phyloP scores from a whole-genome alignment of 139 green algal species.

The Picochlorum sp. region DNA sequence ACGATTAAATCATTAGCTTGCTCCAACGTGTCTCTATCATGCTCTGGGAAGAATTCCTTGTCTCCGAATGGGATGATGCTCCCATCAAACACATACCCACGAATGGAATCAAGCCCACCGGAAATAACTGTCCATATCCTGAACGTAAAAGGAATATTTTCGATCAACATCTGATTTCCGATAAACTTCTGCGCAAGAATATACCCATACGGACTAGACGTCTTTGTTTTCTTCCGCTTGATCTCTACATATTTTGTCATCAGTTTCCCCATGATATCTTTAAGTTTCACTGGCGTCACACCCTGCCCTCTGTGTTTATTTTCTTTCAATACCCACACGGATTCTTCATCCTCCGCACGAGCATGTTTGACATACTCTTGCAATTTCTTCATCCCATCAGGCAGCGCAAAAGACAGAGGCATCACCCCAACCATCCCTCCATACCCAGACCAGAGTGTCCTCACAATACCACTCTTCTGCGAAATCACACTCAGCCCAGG shows the following conservation, averaged over 20 bases:
- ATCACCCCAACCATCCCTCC: slow-evolving; percentile 39
- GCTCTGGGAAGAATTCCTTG: background rate
- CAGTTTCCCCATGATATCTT: background rate
- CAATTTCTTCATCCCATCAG: slow-evolving; percentile 16
- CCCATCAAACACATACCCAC: slow-evolving; percentile 45
- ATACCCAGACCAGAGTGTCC: slow-evolving; percentile 41
- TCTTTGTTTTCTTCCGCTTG: background rate
- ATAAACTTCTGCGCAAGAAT: slow-evolving; percentile 52
- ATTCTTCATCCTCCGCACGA: slow-evolving; percentile 1
- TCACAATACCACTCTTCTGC: slow-evolving; percentile 39
- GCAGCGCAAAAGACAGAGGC: slow-evolving; percentile 47
- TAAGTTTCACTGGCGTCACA: slow-evolving; percentile 8
- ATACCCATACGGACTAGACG: slow-evolving; percentile 7
- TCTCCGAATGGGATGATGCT: slow-evolving; percentile 50
- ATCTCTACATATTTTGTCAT: slow-evolving; percentile 4
- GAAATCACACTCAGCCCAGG: slow-evolving; percentile 41
- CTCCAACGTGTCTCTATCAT: background rate
- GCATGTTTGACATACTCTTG: slow-evolving; percentile 32
- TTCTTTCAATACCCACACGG: slow-evolving; percentile 57
- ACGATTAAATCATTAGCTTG: slow-evolving; percentile 33
- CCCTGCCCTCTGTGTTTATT: slow-evolving; percentile 50
- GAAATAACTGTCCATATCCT: slow-evolving; percentile 58
- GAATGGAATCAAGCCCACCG: slow-evolving; percentile 24
- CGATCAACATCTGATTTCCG: slow-evolving; percentile 35
- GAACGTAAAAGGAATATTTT: slow-evolving; percentile 37